Evolutionary conservation across 2,329 filamentous ascomycete genomes (phyloP), one percentile per base, ranked within the genome.

Genomic region (Cytospora paraplurivora): DNA sequence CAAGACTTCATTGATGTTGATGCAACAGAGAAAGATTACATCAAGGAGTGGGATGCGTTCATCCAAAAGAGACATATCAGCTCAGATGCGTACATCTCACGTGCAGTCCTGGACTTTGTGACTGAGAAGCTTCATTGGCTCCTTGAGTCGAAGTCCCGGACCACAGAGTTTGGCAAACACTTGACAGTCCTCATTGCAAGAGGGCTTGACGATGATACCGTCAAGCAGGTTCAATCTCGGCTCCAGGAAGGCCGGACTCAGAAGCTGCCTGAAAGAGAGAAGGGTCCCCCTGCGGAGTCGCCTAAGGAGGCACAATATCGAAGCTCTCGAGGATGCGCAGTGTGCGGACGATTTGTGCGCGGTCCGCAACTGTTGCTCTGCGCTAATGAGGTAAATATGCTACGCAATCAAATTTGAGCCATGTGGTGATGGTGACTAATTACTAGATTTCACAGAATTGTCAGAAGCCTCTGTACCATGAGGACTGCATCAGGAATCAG

Each of bases 11-110:
- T 79, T 10, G 84, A 87, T 67, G 78, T 87, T 33, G 80, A 80
- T 13, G 70, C 75, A 3, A 75, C 78, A 17, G 84, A 87, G 69
- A 84, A 83, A 70, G 84, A 86, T 66, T 87, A 83, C 63, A 83
- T 87, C 62, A 77, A 79, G 68, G 81, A 83, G 66, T 87, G 84
- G 84, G 84, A 86, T 65, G 76, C 79, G 1, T 85, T 82, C 67
- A 80, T 85, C 54, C 77, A 84, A 10, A 75, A 75, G 52, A 78
- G 82, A 67, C 80, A 78, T 60, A 73, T 86, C 54, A 82, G 81
- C 6, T 81, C 82, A 5, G 78, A 79, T 35, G 79, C 80, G 4
- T 85, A 82, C 68, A 76, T 87, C 13, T 78, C 82, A 12, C 77
- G 78, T 3, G 77, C 79, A 19, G 85, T 85, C 75, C 70, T 84